Evolutionary conservation across 2,329 filamentous ascomycete genomes (phyloP).

Genomic region (Monosporascus ibericus): DNA sequence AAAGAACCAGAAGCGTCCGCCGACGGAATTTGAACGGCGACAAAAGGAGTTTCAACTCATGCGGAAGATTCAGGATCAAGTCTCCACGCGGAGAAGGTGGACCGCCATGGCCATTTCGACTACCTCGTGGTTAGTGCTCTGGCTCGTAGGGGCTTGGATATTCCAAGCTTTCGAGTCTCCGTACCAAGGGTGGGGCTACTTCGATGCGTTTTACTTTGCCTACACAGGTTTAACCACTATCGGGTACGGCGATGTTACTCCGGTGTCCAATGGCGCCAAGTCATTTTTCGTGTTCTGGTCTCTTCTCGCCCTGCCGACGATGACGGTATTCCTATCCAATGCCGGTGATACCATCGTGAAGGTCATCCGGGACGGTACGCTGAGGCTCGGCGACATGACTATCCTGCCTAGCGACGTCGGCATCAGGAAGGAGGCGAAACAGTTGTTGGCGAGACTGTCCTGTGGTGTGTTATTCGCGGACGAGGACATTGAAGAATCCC

Average conservation of each 20-base stretch:
- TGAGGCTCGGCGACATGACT: slow-evolving; percentile 52
- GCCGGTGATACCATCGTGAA: slow-evolving; percentile 79
- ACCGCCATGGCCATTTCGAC: slow-evolving; percentile 63
- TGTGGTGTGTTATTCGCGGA: slow-evolving; percentile 36
- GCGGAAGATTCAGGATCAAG: slow-evolving; percentile 68
- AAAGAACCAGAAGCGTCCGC: slow-evolving; percentile 9
- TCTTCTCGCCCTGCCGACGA: slow-evolving; percentile 76
- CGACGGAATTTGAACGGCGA: slow-evolving; percentile 52
- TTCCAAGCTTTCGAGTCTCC: slow-evolving; percentile 52
- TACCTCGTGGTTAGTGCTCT: slow-evolving; percentile 64
- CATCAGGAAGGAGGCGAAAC: slow-evolving; percentile 39
- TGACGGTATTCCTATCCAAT: slow-evolving; percentile 79
- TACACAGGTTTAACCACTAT: slow-evolving; percentile 81
- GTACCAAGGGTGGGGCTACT: slow-evolving; percentile 66
- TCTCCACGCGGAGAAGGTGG: slow-evolving; percentile 65
- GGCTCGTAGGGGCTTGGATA: slow-evolving; percentile 72
- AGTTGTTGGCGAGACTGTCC: slow-evolving; percentile 35
- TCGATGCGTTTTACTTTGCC: slow-evolving; percentile 76
- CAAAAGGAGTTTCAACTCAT: slow-evolving; percentile 72
- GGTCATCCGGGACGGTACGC: slow-evolving; percentile 47
- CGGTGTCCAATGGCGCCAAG: slow-evolving; percentile 70
- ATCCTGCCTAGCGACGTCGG: slow-evolving; percentile 53
- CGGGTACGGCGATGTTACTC: slow-evolving; percentile 77
- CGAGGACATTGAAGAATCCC: slow-evolving; percentile 29
- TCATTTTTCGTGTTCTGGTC: slow-evolving; percentile 95